Evolutionary conservation across 495 filamentous ascomycete genomes (phyloP), one percentile per base, ranked within the genome.

Genomic region (Hyaloscypha hepaticicola): DNA sequence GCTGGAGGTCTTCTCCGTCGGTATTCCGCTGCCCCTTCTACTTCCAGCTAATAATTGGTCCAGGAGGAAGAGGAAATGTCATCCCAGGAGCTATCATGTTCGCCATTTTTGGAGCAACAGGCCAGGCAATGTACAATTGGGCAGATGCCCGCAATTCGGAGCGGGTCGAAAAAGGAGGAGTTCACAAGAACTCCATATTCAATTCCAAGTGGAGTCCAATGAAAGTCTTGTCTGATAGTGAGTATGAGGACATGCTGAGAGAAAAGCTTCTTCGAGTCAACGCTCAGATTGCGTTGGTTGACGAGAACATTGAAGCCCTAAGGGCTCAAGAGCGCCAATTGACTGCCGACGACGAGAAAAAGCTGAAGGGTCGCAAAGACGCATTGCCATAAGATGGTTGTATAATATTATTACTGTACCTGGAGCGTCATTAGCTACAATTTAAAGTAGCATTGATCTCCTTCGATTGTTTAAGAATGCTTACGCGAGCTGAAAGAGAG

Each of bases 121-220:
- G 78, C 14, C 78, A 80, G 63, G 58, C 60, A 11, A 9, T 74
- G 12, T 72, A 66, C 53, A 72, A 72, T 33, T 27, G 16, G 12
- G 41, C 53, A 3, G 65, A 68, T 28, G 60, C 62, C 29, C 64
- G 45, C 27, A 41, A 67, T 3, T 56, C 61, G 1, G 25, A 60
- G 41, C 0, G 11, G n/a, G 28, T 25, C 34, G 25, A 69, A 62
- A 66, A 67, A 29, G 55, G 57, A 26, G 6, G 19, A 45, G 73
- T 68, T 58, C 64, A 58, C 14, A 67, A 72, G n/a, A 48, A 27
- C 22, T 66, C 55, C 14, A 76, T 79, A 71, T 65, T 83, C 60
- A 76, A 75, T 52, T 90, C 88, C 12, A 90, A 86, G 78, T 97
- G 88, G 88, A 92, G 89, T 70, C 95, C 94, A 2, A 74, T 97